Evolutionary conservation across 2,329 filamentous ascomycete genomes (phyloP).

Genomic region (Penicillium sp.): DNA sequence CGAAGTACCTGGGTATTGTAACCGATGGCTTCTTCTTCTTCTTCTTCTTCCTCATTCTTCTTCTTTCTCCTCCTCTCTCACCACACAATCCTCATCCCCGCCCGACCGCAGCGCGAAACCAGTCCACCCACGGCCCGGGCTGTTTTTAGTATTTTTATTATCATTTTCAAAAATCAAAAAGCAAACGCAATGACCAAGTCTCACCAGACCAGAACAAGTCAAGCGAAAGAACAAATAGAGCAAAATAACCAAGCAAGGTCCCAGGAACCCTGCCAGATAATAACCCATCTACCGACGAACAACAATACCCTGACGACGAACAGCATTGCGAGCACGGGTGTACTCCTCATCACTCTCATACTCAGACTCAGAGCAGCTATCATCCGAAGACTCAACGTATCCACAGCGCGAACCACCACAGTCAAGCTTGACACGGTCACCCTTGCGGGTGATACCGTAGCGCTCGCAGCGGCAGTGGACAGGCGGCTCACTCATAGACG

Average conservation of each 20-base stretch:
- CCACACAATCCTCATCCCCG: slow-evolving; percentile 16
- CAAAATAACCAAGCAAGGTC: not conserved
- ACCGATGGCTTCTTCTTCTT: slow-evolving; percentile 17
- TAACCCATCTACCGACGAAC: slow-evolving; percentile 35
- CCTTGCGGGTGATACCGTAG: slow-evolving; percentile 92
- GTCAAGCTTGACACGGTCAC: slow-evolving; percentile 92
- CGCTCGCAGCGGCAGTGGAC: slow-evolving; percentile 84
- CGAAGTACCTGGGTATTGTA: not conserved
- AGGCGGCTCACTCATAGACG: slow-evolving; percentile 64
- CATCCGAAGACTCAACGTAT: slow-evolving; percentile 44
- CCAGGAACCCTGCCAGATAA: not conserved
- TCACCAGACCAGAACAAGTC: slow-evolving; percentile 10
- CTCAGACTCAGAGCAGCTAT: slow-evolving; percentile 9
- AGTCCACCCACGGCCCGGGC: slow-evolving; percentile 19
- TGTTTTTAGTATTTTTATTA: slow-evolving; percentile 14
- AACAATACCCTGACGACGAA: slow-evolving; percentile 40
- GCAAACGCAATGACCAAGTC: slow-evolving; percentile 12
- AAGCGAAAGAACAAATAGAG: slow-evolving; percentile 3
- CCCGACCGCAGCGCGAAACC: slow-evolving; percentile 18
- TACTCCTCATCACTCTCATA: slow-evolving; percentile 41
- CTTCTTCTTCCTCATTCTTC: not conserved
- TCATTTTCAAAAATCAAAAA: slow-evolving; percentile 13
- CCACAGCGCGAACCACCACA: slow-evolving; percentile 87
- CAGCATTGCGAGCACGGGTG: slow-evolving; percentile 34
- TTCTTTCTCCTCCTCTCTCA: not conserved